phyloP scores from a whole-genome alignment of 352 stramenopile species.

The Phytopythium kandeliae region DNA sequence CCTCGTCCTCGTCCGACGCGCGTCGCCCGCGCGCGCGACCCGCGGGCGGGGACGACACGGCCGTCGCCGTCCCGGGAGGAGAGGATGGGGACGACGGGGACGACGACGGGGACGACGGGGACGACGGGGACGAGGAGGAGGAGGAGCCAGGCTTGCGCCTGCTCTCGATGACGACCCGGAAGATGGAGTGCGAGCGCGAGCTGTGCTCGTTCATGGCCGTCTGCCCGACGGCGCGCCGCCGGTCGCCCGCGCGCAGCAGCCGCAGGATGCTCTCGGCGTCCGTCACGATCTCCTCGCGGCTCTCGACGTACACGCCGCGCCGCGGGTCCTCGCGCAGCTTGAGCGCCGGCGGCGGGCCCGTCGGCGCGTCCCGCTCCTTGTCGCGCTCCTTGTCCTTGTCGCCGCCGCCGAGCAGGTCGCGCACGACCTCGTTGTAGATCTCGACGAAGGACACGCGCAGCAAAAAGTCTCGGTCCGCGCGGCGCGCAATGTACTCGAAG shows the following conservation, averaged over 20 bases:
- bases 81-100: no score
- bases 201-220: slow-evolving; percentile 82
- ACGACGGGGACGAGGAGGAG: not conserved
- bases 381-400: slow-evolving; percentile 15
- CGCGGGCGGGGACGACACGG: no score
- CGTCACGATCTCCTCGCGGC: slow-evolving; percentile 92
- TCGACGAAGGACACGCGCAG: slow-evolving; percentile 97
- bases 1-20: slow-evolving; percentile 61
- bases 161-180: slow-evolving; percentile 79
- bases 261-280: slow-evolving; percentile 55
- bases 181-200: slow-evolving; percentile 80
- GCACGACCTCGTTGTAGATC: slow-evolving; percentile 99
- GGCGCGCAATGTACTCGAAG: slow-evolving; percentile 83
- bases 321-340: slow-evolving; percentile 92
- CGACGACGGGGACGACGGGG: slow-evolving; percentile 1
- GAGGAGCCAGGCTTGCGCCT: slow-evolving; percentile 44
- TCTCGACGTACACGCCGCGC: slow-evolving; percentile 96
- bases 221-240: slow-evolving; percentile 50
- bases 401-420: slow-evolving; percentile 89
- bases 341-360: slow-evolving; percentile 25
- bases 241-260: slow-evolving; percentile 61
- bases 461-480: slow-evolving; percentile 90
- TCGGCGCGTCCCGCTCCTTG: no score
- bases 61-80: no score
- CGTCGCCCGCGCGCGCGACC: slow-evolving; percentile 9